Percentiles rank a stretch among this genome's conserved stretches.
These are phyloP conservation scores for Lagenaria siceraria DNA, from an alignment of 306 rosid species.

Conservation along the genomic window DNA sequence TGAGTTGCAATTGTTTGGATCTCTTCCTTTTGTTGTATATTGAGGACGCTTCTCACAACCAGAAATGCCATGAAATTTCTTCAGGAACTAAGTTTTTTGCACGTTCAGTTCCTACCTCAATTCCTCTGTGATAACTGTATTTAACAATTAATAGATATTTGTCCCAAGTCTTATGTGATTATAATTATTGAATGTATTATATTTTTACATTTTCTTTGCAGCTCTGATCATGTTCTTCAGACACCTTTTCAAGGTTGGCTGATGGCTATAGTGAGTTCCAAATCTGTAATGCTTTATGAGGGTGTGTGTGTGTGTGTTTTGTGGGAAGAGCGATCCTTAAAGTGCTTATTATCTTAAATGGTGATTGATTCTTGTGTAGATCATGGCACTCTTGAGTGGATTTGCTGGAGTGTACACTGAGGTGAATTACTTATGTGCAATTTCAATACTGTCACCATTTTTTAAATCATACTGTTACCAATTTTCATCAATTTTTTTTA, in stretches of 20 bases:
- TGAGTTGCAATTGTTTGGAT: not conserved
- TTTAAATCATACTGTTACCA: not conserved
- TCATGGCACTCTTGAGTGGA: slow-evolving; percentile 96
- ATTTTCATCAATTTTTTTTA: too few species aligned
- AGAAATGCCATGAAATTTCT: not conserved
- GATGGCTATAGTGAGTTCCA: slow-evolving; percentile 88
- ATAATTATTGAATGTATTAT: not conserved
- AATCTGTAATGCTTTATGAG: slow-evolving; percentile 3
- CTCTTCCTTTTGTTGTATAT: not conserved
- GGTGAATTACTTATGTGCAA: slow-evolving; percentile 34
- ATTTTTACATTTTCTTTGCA: slow-evolving; percentile 21
- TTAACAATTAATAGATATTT: not conserved
- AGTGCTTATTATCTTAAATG: slow-evolving; percentile 4
- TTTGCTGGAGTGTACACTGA: slow-evolving; percentile 94
- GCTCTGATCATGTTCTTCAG: slow-evolving; percentile 88
- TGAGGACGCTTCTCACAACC: not conserved
- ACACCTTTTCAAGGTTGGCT: slow-evolving; percentile 92
- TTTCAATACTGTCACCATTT: slow-evolving; percentile 1
- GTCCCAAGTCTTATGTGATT: not conserved
- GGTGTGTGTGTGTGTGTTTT: not conserved
- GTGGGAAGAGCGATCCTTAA: not conserved
- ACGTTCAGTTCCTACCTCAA: not conserved
- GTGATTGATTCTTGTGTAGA: slow-evolving; percentile 32
- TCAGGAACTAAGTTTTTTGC: not conserved
- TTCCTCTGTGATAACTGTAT: not conserved